A percentile compares a stretch with the other conserved stretches of the same genome.
phyloP scores from a whole-genome alignment of 305 asterid genomes.

The Andrographis paniculata region DNA sequence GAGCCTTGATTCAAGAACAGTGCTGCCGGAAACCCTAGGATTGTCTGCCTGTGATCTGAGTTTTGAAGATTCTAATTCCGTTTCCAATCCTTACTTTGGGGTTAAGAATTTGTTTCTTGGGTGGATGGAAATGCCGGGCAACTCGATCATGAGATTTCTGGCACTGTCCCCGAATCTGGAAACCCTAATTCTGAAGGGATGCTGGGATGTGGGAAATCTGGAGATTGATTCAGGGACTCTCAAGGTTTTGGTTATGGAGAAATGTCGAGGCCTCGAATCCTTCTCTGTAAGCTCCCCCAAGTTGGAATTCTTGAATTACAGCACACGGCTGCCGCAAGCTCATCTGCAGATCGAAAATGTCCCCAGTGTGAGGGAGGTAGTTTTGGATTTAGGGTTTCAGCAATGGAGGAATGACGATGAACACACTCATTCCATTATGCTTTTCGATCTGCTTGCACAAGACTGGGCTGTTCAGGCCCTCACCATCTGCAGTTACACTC shows the following conservation, averaged over 20 bases:
- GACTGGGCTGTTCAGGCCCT: not conserved
- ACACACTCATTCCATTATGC: not conserved
- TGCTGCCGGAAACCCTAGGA: not conserved
- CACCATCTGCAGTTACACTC: not conserved
- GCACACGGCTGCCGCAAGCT: not conserved
- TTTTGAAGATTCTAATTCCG: too few species aligned
- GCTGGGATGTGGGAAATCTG: not conserved
- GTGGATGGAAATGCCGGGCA: not conserved
- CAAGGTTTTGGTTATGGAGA: not conserved
- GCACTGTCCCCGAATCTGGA: not conserved
- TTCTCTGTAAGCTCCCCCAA: not conserved
- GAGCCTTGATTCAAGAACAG: not conserved
- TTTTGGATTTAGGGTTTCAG: not conserved
- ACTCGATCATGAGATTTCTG: not conserved
- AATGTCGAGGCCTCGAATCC: not conserved
- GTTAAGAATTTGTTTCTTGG: not conserved
- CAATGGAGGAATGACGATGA: not conserved
- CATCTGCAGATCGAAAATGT: not conserved
- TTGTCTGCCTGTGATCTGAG: not conserved
- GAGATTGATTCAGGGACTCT: not conserved
- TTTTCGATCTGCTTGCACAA: not conserved
- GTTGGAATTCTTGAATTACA: not conserved
- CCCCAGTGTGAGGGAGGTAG: not conserved
- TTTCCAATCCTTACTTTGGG: not conserved
- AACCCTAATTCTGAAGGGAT: not conserved